Evolutionary conservation across 768 basidiomycete species (phyloP).

Genomic region (Leccinum variicolor): DNA sequence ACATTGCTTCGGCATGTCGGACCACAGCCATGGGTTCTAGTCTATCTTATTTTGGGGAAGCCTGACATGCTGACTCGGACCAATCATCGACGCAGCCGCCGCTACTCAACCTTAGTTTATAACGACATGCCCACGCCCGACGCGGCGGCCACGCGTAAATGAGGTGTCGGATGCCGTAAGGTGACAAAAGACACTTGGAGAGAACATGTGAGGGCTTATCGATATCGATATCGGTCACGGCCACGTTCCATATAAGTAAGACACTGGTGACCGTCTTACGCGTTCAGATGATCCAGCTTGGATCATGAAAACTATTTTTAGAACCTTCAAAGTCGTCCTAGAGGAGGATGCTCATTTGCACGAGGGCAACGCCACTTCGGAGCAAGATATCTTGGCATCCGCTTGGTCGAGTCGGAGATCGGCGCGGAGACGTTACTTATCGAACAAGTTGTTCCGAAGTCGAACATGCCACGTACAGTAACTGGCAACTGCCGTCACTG

Average conservation of each 20-base stretch:
- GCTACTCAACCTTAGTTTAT: background rate
- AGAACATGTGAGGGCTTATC: background rate
- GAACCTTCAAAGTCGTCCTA: background rate
- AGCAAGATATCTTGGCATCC: too few relatives aligned
- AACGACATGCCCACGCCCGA: background rate
- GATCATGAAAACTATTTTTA: slow-evolving; percentile 4
- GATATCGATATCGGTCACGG: background rate
- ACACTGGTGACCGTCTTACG: background rate
- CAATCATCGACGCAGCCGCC: background rate
- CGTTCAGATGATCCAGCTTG: background rate
- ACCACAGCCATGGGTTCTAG: slow-evolving; percentile 1
- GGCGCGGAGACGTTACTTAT: background rate
- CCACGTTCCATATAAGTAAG: slow-evolving; percentile 1
- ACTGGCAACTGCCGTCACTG: too few relatives aligned
- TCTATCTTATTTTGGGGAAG: background rate
- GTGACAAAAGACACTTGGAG: too few relatives aligned
- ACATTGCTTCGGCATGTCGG: slow-evolving; percentile 4
- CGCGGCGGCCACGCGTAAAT: background rate
- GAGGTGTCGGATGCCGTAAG: background rate
- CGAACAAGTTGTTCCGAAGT: background rate
- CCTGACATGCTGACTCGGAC: background rate
- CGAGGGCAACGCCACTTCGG: background rate
- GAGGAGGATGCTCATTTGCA: background rate
- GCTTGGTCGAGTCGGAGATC: background rate
- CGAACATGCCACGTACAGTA: too few relatives aligned